phyloP scores from a whole-genome alignment of 352 stramenopile genomes.

The Pythium chondricola region DNA sequence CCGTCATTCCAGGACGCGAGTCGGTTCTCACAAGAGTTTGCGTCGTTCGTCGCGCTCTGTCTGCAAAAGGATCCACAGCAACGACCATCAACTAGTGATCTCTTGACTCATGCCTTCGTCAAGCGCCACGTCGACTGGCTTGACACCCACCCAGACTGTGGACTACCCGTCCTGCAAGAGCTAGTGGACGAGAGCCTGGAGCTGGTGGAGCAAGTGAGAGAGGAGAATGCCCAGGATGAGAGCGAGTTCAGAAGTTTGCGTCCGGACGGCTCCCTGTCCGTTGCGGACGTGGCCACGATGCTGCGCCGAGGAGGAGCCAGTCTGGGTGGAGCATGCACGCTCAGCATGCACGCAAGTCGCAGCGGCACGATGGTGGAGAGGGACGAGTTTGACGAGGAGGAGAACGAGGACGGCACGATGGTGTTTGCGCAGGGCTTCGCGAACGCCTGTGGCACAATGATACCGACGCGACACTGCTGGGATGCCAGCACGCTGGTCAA shows the following conservation, averaged over 20 bases:
- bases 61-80: conserved; percentile 60
- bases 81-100: conserved; percentile 37
- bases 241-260: conserved; percentile 38
- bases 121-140: conserved; percentile 49
- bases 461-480: background rate
- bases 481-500: conserved; percentile 11
- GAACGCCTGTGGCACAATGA: too few species aligned
- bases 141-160: conserved; percentile 19
- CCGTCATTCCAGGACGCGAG: conserved; percentile 39
- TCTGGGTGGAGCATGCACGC: conserved; percentile 14
- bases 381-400: conserved; percentile 1
- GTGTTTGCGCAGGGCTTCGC: conserved; percentile 23
- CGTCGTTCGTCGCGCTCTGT: conserved; percentile 53
- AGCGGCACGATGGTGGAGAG: conserved; percentile 4
- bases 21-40: conserved; percentile 42
- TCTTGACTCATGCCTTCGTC: conserved; percentile 58
- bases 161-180: conserved; percentile 57
- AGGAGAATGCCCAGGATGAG: conserved; percentile 44
- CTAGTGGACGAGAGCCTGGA: conserved; percentile 68
- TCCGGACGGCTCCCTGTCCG: conserved; percentile 49
- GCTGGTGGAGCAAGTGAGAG: conserved; percentile 45
- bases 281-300: conserved; percentile 66
- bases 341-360: conserved; percentile 13
- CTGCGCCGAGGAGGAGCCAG: conserved; percentile 23
- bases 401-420: conserved; percentile 28